Evolutionary conservation across 2,329 filamentous ascomycete species (phyloP), one percentile per base, ranked within the genome.

Genomic region (Allantophomopsis cytisporea): DNA sequence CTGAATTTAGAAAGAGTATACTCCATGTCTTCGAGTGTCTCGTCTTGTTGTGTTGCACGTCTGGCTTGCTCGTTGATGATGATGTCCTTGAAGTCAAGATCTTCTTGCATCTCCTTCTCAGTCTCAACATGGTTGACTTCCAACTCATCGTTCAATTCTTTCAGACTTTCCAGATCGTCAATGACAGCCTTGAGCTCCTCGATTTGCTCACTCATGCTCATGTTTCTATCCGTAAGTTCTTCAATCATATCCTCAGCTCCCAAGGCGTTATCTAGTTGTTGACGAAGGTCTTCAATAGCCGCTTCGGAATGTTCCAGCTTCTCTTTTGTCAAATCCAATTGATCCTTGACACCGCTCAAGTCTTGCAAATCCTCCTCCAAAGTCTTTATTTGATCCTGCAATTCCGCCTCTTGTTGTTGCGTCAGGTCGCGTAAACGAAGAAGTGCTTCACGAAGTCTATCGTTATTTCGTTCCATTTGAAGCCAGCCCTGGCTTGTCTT

Each of bases 161-260:
- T 88, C 39, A 96, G 64, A 43, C 75, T 85, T 57, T 95, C 86
- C 10, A 96, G 70, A 47, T 96, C 89, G 45, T 88, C 81, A 44
- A 96, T 82, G 7, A 81, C 77, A 14, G 76, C 76, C 52, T 81
- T 81, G 38, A 95, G 71, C 54, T 94, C 81, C 45, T 86, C 81
- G 34, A 95, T 78, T 54, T 86, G 75, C 57, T 94, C 84, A 30
- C 80, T 77, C 55, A 94, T 79, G 46, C 71, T 73, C 65, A 91
- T 80, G 53, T 93, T 95, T 52, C 86, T 81, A 45, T 91, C 84
- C 0, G 83, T 86, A 31, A 98, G 70, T 46, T 93, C 83, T 58
- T 94, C 88, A 44, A 96, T 87, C 73, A 95, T 89, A 49, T 93
- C 83, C 56, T 96, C 91, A 11, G 86, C 84, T 5, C 84, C 84